phyloP scores from a whole-genome alignment of 73 alveolate species.

The Paramecium tetraurelia region DNA sequence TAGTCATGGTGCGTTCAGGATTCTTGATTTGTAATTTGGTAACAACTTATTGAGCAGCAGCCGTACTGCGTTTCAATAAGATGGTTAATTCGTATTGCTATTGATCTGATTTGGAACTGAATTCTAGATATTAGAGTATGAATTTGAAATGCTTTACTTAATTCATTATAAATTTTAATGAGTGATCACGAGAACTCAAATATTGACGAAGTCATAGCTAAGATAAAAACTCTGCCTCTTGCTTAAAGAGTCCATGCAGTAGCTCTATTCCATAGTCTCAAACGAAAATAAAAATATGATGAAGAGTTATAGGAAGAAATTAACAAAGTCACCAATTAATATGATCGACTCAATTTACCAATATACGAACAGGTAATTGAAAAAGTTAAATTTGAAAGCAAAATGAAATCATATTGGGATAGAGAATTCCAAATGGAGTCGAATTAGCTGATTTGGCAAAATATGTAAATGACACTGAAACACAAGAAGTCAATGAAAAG shows the following conservation, averaged over 20 bases:
- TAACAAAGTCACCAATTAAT: neutral
- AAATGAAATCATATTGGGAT: slow-evolving; percentile 35
- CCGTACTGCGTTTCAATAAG: neutral
- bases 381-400: neutral
- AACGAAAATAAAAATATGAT: slow-evolving; percentile 14
- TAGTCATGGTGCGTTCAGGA: neutral
- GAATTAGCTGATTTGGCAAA: slow-evolving; percentile 15
- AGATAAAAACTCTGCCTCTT: slow-evolving; percentile 33
- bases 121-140: slow-evolving; percentile 34
- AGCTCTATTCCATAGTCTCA: neutral
- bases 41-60: neutral
- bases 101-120: neutral
- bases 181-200: neutral
- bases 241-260: slow-evolving; percentile 28
- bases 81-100: neutral
- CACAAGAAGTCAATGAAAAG: neutral
- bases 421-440: slow-evolving; percentile 44
- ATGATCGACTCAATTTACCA: slow-evolving; percentile 36
- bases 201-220: neutral
- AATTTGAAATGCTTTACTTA: slow-evolving; percentile 7
- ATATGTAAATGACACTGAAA: slow-evolving; percentile 40
- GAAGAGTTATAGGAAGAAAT: slow-evolving; percentile 39
- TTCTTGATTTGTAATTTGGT: neutral
- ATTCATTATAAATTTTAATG: neutral
- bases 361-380: slow-evolving; percentile 30